Conservation (phyloP, 768 basidiomycete species). For the Tylopilus intermedius region DNA sequence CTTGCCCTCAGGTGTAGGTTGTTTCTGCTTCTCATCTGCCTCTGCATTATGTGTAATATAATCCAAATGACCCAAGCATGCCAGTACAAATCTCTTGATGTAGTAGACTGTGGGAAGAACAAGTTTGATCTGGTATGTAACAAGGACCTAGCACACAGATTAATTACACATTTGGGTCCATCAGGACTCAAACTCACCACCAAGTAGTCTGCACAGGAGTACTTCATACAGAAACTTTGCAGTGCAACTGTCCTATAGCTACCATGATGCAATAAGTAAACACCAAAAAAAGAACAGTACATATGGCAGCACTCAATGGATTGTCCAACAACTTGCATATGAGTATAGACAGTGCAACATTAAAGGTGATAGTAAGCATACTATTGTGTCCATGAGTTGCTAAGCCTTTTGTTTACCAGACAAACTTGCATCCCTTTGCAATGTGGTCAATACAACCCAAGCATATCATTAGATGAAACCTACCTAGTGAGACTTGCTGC, state of each 20-base stretch:
- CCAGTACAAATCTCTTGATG: conserved; percentile 52
- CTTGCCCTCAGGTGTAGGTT: conserved; percentile 20
- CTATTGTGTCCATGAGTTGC: background rate
- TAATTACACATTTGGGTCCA: background rate
- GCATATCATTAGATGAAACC: background rate
- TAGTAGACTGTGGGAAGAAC: conserved; percentile 71
- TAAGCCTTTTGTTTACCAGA: conserved; percentile 77
- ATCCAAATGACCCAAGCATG: conserved; percentile 50
- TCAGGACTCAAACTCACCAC: conserved; percentile 38
- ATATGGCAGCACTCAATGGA: conserved; percentile 74
- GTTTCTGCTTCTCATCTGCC: conserved; percentile 45
- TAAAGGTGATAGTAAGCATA: conserved; percentile 20
- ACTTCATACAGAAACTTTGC: conserved; percentile 57
- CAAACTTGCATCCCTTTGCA: conserved; percentile 58
- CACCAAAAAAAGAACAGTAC: conserved; percentile 19
- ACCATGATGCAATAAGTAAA: background rate
- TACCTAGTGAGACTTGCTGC: conserved; percentile 54
- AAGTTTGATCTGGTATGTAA: conserved; percentile 82
- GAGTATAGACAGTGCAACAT: conserved; percentile 77
- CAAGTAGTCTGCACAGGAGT: conserved; percentile 60
- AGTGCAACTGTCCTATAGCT: conserved; percentile 59
- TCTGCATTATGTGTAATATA: conserved; percentile 51
- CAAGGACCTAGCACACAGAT: conserved; percentile 44
- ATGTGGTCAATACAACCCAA: background rate
- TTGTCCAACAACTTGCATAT: conserved; percentile 70